These are phyloP conservation scores for Ceratobasidium theobromae DNA, from an alignment of 1,284 basidiomycete genomes.

Conservation along the genomic window DNA sequence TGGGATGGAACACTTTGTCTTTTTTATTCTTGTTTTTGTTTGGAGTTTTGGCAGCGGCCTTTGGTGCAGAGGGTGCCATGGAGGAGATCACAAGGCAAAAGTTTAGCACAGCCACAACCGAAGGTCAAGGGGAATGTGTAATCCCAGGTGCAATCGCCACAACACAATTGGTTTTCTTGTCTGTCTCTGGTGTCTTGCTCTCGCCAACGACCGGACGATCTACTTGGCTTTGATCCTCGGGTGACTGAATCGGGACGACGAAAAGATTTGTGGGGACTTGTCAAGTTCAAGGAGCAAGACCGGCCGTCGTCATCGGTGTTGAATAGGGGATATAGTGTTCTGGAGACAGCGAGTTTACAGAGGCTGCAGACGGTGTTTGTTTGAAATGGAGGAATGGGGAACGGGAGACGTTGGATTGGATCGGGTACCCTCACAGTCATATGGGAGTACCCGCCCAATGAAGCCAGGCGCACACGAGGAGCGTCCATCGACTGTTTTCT, in stretches of 20 bases:
- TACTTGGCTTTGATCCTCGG: too few species aligned
- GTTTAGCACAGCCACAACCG: conserved; percentile 18
- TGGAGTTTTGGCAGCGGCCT: conserved; percentile 1
- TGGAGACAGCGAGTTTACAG: neutral
- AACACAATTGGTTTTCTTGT: neutral
- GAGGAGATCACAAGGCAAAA: neutral
- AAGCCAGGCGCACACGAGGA: too few species aligned
- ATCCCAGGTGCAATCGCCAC: too few species aligned
- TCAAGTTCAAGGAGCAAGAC: neutral
- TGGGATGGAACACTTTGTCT: conserved; percentile 77
- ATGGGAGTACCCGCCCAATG: conserved; percentile 12
- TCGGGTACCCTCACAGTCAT: conserved; percentile 27
- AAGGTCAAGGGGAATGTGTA: neutral
- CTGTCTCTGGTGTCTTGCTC: too few species aligned
- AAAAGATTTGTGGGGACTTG: too few species aligned
- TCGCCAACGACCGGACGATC: too few species aligned
- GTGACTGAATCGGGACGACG: too few species aligned
- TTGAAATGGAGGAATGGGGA: neutral
- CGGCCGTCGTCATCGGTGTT: too few species aligned
- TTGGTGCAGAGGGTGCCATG: conserved; percentile 24
- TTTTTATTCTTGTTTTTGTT: conserved; percentile 44
- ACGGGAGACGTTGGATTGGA: neutral
- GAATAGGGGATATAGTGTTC: neutral
- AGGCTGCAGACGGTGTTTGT: neutral
- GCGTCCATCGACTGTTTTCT: conserved; percentile 5